A percentile compares a stretch with the other conserved stretches of the same genome.
These are phyloP conservation scores for Anthracocystis walkeri DNA, from an alignment of 1,284 basidiomycete genomes.

Conservation along the genomic window DNA sequence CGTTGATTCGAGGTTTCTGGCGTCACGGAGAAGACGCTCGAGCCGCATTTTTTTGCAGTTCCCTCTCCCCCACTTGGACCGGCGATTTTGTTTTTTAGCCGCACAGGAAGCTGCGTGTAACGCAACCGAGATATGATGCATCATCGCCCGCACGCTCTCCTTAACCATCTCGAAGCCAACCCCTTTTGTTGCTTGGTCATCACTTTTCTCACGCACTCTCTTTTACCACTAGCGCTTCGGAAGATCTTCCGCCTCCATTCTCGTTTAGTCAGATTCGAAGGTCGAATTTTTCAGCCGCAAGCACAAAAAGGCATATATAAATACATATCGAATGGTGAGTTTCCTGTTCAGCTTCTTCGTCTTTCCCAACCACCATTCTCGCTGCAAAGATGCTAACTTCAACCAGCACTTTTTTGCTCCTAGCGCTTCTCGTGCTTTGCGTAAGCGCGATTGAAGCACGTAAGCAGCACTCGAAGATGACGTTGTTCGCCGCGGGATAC, in stretches of 20 bases:
- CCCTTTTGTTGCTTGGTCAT: background rate
- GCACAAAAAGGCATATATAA: too few relatives aligned
- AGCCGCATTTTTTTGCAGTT: background rate
- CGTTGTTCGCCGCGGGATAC: conserved; percentile 37
- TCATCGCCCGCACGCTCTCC: too few relatives aligned
- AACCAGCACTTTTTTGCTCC: background rate
- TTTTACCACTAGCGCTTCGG: too few relatives aligned
- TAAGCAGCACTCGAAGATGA: conserved; percentile 18
- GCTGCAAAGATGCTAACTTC: conserved; percentile 3
- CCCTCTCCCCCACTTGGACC: conserved; percentile 8
- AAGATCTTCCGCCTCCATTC: too few relatives aligned
- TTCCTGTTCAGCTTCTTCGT: background rate
- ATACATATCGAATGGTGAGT: background rate
- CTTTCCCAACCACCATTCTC: background rate
- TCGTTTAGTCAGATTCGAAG: too few relatives aligned
- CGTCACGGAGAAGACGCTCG: too few relatives aligned
- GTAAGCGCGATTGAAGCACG: background rate
- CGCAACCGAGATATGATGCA: background rate
- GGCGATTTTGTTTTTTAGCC: conserved; percentile 1
- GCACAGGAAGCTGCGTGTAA: background rate
- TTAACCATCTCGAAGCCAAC: too few relatives aligned
- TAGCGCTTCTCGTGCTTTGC: background rate
- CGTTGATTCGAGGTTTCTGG: too few relatives aligned
- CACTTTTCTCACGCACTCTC: too few relatives aligned
- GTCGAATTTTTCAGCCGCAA: too few relatives aligned